A percentile compares a stretch with the other conserved stretches of the same genome.
phyloP scores from a whole-genome alignment of 495 filamentous ascomycete genomes.

The Letharia lupina region DNA sequence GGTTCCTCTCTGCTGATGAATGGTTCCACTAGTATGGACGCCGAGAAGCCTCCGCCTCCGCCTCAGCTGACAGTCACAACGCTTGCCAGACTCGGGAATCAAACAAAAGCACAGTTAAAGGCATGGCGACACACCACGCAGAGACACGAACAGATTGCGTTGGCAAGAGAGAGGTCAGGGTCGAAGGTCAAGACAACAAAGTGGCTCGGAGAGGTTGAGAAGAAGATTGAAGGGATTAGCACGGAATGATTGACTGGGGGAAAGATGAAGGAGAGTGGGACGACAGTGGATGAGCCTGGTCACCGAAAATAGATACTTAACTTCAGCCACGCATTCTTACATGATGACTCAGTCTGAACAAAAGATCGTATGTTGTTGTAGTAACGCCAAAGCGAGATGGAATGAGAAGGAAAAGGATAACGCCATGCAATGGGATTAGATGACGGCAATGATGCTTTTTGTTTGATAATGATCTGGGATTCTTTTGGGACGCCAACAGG shows the following conservation, averaged over 20 bases:
- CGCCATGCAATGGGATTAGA: no score
- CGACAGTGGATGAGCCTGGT: no score
- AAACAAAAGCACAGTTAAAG: background rate
- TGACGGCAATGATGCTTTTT: no score
- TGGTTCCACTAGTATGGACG: background rate
- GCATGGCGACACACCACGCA: background rate
- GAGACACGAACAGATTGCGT: background rate
- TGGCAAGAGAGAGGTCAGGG: background rate
- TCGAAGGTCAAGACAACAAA: background rate
- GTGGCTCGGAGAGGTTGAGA: background rate
- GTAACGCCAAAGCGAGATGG: no score
- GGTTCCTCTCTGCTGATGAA: background rate
- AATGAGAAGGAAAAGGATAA: no score
- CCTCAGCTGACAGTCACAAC: background rate
- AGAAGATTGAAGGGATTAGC: background rate
- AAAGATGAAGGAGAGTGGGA: no score
- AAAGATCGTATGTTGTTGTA: no score
- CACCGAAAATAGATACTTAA: no score
- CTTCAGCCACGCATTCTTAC: no score
- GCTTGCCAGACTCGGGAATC: background rate
- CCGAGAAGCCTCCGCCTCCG: background rate
- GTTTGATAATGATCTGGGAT: no score
- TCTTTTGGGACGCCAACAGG: no score
- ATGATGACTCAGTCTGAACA: no score
- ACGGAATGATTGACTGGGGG: background rate